phyloP scores from a whole-genome alignment of 306 rosid species.

The Malus orientalis region DNA sequence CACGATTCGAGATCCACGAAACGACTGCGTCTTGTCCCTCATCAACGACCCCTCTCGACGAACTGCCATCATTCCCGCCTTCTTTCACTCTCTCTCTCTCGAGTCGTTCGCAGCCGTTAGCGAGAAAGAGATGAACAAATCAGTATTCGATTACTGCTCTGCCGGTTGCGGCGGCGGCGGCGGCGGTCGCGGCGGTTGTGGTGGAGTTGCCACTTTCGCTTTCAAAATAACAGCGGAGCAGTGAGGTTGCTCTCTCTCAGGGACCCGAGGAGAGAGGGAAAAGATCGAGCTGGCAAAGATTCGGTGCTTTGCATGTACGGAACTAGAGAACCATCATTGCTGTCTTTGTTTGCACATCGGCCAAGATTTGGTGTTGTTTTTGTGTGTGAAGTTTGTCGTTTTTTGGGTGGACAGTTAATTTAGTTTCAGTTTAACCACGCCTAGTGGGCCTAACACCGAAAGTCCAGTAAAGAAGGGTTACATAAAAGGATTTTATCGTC shows the following conservation, averaged over 20 bases:
- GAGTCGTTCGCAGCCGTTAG: not conserved
- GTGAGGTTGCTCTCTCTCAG: not conserved
- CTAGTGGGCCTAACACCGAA: not conserved
- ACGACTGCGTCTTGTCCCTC: conserved; percentile 51
- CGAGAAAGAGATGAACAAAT: not conserved
- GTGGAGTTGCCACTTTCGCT: not conserved
- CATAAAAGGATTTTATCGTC: too few species aligned
- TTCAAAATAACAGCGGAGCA: not conserved
- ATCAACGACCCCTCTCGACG: conserved; percentile 51
- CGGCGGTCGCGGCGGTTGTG: not conserved
- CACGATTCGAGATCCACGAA: conserved; percentile 40
- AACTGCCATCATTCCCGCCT: conserved; percentile 43
- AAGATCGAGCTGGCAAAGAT: not conserved
- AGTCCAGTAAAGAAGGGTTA: not conserved
- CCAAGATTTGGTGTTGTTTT: not conserved
- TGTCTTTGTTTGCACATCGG: not conserved
- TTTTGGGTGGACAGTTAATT: too few species aligned
- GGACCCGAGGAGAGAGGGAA: too few species aligned
- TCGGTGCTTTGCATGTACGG: not conserved
- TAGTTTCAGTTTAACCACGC: not conserved
- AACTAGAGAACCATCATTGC: not conserved
- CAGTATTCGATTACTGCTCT: not conserved
- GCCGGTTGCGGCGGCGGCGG: not conserved
- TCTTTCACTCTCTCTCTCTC: not conserved
- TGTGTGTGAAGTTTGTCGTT: not conserved